Base-by-base conservation (phyloP, 83 land plant species). In the Thuja plicata region DNA sequence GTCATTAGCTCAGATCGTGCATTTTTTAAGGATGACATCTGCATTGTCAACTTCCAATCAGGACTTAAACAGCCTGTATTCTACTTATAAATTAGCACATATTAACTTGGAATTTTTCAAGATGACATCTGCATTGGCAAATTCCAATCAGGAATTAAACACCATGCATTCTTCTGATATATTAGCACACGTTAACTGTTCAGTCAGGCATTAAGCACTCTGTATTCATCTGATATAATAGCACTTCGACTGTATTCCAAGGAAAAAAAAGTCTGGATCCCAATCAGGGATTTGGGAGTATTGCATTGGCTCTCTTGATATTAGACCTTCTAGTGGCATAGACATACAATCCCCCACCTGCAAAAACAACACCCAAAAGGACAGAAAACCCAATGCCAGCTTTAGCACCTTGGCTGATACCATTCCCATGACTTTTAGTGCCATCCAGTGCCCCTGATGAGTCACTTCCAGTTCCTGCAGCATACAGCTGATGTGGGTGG, bases 281-380 rank as follows among this genome's bases (percentile, higher is more conserved):
- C 9, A 21, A 82, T 82, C 85, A 82, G 21, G 85, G 85, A 45
- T 30, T 46, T 43, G 54, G 85, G 43, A 82, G 85, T 24, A 82
- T 82, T 50, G 54, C 85, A n/a, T 82, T 82, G 85, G 85, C 85
- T 82, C 52, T 82, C 85, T 82, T 45, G 52, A 82, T 46, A 46
- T 82, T 82, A 45, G 48, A 82, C 85, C 34, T 82, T 12, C 85
- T 43, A 10, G 54, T 82, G 32, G 50, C 54, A 82, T 82, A 82
- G 12, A 82, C 85, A n/a, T 82, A 82, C 54, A 46, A 43, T 40
- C 85, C 85, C 34, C 85, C 54, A 21, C 54, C 85, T 27, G 5
- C 54, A 82, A 46, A 43, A 82, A 11, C 85, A n/a, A 82, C 85
- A 43, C 85, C 85, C 85, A 82, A 41, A 27, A 82, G 34, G 9